A percentile compares a stretch with the other conserved stretches of the same genome.
Conservation (phyloP, 495 filamentous ascomycete species). For the Apodospora peruviana region DNA sequence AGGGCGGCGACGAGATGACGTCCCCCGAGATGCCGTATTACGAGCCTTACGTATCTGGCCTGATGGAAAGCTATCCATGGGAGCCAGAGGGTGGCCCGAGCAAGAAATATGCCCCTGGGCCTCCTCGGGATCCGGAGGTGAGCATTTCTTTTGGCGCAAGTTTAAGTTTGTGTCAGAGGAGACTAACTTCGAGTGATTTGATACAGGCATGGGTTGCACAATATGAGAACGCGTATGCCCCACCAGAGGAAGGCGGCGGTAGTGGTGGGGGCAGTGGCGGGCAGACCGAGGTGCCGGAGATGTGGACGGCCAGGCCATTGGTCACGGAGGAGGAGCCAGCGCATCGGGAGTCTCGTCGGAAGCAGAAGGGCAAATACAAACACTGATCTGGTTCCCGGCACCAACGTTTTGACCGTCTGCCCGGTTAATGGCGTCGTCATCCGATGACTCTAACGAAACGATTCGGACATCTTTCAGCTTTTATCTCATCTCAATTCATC, state of each 20-base stretch:
- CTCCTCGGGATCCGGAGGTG: not conserved
- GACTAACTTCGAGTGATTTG: too few relatives aligned
- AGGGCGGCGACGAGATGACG: not conserved
- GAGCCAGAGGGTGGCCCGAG: conserved; percentile 5
- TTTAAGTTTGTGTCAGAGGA: not conserved
- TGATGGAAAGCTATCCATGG: not conserved
- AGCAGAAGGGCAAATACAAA: conserved; percentile 2
- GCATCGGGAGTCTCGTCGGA: not conserved
- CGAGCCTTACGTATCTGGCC: conserved; percentile 15
- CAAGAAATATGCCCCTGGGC: conserved; percentile 8
- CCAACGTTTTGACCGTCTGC: too few relatives aligned
- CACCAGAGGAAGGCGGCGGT: not conserved
- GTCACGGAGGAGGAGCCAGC: not conserved
- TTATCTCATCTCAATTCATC: too few relatives aligned
- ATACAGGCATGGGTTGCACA: conserved; percentile 12
- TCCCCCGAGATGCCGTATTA: conserved; percentile 19
- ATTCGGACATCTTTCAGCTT: too few relatives aligned
- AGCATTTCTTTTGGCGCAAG: not conserved
- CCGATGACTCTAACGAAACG: too few relatives aligned
- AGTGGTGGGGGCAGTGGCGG: conserved; percentile 3
- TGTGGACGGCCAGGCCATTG: conserved; percentile 8
- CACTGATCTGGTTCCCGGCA: too few relatives aligned
- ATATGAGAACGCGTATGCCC: conserved; percentile 6
- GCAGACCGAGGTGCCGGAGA: conserved; percentile 12
- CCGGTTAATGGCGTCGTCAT: too few relatives aligned